A percentile compares a stretch with the other conserved stretches of the same genome.
phyloP scores from a whole-genome alignment of 768 basidiomycete species.

The Rhizopogon salebrosus region DNA sequence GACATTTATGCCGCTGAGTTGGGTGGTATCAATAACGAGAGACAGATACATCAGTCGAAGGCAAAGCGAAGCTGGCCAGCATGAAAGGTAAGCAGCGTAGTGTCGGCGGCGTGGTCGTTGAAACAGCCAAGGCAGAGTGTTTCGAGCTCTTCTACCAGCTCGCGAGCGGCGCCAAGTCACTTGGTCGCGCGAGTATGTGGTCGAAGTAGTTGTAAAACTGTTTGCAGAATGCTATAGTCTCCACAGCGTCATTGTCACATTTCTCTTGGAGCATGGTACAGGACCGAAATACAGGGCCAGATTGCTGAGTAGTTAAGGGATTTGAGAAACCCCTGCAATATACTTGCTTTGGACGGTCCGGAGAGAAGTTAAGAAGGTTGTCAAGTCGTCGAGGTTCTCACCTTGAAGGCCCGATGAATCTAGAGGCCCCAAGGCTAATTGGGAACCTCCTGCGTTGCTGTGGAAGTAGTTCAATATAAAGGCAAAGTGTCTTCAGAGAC shows the following conservation, averaged over 20 bases:
- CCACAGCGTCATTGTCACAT: neutral
- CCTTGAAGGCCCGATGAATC: neutral
- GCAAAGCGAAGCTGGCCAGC: conserved; percentile 9
- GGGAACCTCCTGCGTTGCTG: neutral
- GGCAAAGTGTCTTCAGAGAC: neutral
- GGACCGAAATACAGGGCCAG: too few species aligned
- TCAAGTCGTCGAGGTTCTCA: neutral
- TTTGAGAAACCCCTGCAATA: neutral
- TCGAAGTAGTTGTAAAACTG: too few species aligned
- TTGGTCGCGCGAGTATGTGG: neutral
- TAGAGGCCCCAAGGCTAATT: too few species aligned
- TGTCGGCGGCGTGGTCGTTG: conserved; percentile 8
- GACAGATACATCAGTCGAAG: conserved; percentile 11
- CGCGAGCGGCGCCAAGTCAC: too few species aligned
- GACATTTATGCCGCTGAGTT: neutral
- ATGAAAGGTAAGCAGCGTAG: conserved; percentile 16
- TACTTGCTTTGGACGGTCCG: neutral
- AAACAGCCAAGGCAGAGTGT: conserved; percentile 14
- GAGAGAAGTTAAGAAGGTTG: neutral
- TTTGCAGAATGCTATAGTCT: too few species aligned
- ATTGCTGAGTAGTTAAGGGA: too few species aligned
- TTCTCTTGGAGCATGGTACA: neutral
- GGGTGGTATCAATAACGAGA: conserved; percentile 17
- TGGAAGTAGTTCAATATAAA: neutral
- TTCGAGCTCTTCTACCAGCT: too few species aligned